Evolutionary conservation across 345 rosid species (phyloP).

Genomic region (Syzygium aromaticum): DNA sequence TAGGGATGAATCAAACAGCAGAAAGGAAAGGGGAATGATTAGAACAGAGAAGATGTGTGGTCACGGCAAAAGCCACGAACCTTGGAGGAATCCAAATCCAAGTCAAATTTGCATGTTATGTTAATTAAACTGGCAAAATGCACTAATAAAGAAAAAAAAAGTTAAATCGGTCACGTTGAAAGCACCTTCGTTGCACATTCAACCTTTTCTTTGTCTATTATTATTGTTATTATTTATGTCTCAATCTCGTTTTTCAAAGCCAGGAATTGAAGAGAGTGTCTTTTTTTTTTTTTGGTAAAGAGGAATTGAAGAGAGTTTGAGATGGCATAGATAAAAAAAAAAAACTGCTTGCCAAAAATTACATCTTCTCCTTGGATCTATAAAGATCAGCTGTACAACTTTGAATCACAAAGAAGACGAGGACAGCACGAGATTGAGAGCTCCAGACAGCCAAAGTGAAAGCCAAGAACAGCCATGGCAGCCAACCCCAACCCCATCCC

Average conservation of each 20-base stretch:
- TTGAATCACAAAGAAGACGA: not conserved
- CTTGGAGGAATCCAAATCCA: not conserved
- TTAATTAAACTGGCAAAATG: not conserved
- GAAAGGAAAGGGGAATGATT: not conserved
- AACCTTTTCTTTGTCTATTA: not conserved
- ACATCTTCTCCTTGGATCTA: not conserved
- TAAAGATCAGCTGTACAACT: not conserved
- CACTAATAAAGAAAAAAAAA: not conserved
- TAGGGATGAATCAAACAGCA: not conserved
- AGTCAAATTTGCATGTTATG: not conserved
- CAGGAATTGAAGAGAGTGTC: no score
- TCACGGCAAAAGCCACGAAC: not conserved
- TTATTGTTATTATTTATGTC: not conserved
- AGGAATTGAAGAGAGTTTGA: no score
- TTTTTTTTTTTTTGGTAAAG: no score
- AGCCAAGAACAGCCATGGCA: not conserved
- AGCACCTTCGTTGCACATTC: not conserved
- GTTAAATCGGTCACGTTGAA: not conserved
- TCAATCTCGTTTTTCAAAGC: no score
- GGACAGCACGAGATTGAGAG: not conserved
- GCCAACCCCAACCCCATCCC: constrained; percentile 2
- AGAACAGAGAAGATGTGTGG: not conserved
- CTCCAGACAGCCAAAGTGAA: not conserved
- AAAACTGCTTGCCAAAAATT: not conserved
- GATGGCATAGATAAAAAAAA: no score